A percentile compares a stretch with the other conserved stretches of the same genome.
phyloP scores from a whole-genome alignment of 208 protist species.

The Trichomonas tenax region DNA sequence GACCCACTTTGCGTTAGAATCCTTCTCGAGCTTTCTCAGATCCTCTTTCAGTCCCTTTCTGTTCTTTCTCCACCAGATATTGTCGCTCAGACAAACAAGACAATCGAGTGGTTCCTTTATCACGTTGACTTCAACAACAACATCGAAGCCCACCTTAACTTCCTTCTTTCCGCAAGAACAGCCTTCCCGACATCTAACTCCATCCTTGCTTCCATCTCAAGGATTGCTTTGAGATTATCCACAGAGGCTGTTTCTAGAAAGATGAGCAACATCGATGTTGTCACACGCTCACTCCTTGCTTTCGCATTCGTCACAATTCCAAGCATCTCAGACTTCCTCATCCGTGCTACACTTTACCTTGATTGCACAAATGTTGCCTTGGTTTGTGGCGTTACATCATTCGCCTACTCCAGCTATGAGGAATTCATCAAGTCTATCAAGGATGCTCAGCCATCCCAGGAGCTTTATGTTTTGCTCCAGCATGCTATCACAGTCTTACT shows the following conservation, averaged over 20 bases:
- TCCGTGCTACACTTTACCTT: neutral
- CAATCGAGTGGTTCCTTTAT: neutral
- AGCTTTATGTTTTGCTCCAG: neutral
- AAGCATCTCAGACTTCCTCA: neutral
- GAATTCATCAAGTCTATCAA: neutral
- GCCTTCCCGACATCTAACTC: neutral
- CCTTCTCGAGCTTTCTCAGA: neutral
- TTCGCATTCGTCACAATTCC: neutral
- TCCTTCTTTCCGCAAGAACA: neutral
- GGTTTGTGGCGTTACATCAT: neutral
- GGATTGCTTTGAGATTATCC: neutral
- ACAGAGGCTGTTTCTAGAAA: neutral
- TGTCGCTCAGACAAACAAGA: neutral
- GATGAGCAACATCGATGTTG: neutral
- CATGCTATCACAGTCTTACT: neutral
- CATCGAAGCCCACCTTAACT: neutral
- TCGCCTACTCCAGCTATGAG: neutral
- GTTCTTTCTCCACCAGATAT: neutral
- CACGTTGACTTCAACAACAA: neutral
- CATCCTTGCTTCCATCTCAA: neutral
- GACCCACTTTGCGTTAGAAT: slow-evolving; percentile 1
- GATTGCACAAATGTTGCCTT: neutral
- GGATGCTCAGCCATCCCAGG: neutral
- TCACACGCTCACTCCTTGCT: neutral
- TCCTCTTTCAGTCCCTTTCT: neutral